A percentile compares a stretch with the other conserved stretches of the same genome.
phyloP scores from a whole-genome alignment of 768 basidiomycete genomes.

The Lactarius trivialis region DNA sequence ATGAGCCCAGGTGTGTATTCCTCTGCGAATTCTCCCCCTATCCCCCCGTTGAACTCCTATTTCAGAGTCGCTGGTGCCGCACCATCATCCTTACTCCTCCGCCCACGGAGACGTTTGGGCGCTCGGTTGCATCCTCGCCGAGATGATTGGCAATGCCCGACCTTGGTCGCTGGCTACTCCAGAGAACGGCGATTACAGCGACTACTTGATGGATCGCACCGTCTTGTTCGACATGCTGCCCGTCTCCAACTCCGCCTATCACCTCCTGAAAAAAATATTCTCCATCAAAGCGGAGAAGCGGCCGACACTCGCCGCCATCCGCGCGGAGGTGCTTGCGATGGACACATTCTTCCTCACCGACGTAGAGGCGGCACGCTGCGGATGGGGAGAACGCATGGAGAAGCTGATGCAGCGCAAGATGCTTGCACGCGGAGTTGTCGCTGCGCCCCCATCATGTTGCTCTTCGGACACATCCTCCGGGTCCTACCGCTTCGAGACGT shows the following conservation, averaged over 20 bases:
- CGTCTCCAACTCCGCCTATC: constrained; percentile 36
- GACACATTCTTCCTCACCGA: constrained; percentile 57
- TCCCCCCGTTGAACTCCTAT: not conserved
- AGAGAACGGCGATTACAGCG: not conserved
- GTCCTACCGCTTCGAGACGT: not conserved
- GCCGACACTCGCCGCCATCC: constrained; percentile 56
- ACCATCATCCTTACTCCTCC: constrained; percentile 5
- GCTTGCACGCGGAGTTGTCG: not conserved
- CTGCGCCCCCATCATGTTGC: not conserved
- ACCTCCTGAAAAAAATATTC: constrained; percentile 52
- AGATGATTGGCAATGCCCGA: constrained; percentile 9
- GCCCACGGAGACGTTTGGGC: constrained; percentile 14
- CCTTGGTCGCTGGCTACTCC: constrained; percentile 1
- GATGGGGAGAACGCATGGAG: constrained; percentile 1
- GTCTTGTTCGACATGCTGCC: not conserved
- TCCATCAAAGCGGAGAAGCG: constrained; percentile 54
- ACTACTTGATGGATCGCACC: not conserved
- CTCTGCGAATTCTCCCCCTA: not conserved
- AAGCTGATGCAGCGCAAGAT: not conserved
- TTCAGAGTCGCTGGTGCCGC: constrained; percentile 2
- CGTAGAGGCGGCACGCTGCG: constrained; percentile 29
- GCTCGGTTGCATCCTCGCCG: constrained; percentile 15
- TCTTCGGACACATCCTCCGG: not conserved
- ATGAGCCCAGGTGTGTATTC: constrained; percentile 11
- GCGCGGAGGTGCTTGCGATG: constrained; percentile 46